A percentile compares a stretch with the other conserved stretches of the same genome.
Evolutionary conservation across 306 rosid species (phyloP).

Genomic region (Medicago truncatula): DNA sequence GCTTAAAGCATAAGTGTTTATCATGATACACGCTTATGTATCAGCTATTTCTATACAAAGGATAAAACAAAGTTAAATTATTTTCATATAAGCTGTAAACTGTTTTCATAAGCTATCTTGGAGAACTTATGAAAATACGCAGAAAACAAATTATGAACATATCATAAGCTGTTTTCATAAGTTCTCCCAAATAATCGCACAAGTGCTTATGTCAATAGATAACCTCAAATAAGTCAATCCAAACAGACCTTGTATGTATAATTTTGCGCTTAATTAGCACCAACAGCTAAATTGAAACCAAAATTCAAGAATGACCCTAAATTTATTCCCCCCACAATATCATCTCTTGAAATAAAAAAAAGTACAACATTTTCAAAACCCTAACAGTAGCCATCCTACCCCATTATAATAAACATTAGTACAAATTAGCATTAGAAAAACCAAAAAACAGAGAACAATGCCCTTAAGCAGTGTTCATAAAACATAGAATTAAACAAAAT

Average conservation of each 20-base stretch:
- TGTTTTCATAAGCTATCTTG: neutral
- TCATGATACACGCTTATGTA: neutral
- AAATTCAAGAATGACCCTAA: neutral
- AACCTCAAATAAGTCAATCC: neutral
- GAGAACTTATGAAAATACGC: neutral
- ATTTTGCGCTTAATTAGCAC: neutral
- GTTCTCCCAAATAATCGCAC: neutral
- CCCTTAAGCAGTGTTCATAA: neutral
- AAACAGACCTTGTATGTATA: neutral
- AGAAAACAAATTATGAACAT: neutral
- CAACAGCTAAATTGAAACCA: neutral
- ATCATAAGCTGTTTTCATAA: neutral
- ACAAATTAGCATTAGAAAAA: conserved; percentile 19
- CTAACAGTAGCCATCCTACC: conserved; percentile 36
- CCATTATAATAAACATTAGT: conserved; percentile 11
- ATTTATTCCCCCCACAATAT: neutral
- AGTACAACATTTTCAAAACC: conserved; percentile 46
- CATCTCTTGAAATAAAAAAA: neutral
- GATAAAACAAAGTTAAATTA: no score
- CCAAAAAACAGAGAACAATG: conserved; percentile 35
- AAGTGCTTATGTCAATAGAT: neutral
- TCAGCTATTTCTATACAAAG: neutral
- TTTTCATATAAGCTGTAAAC: neutral
- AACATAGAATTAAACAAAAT: conserved; percentile 6
- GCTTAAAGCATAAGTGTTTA: neutral